phyloP scores from a whole-genome alignment of 2,329 filamentous ascomycete genomes.

The Penicillium frequentans region DNA sequence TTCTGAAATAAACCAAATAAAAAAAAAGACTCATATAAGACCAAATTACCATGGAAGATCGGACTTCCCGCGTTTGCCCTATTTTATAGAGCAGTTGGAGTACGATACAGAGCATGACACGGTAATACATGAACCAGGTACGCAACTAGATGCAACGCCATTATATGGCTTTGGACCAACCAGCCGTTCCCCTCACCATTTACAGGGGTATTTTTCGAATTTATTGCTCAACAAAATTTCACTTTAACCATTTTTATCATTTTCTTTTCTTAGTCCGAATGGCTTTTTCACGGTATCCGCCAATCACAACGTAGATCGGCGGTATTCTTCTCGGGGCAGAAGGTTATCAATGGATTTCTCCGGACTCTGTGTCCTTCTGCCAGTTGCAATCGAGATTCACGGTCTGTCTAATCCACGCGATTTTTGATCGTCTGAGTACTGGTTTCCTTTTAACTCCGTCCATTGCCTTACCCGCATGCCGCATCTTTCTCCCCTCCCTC shows the following conservation, averaged over 20 bases:
- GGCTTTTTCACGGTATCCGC: slow-evolving; percentile 16
- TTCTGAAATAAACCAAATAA: not conserved
- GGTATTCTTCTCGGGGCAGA: slow-evolving; percentile 18
- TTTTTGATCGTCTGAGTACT: slow-evolving; percentile 19
- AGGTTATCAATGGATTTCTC: slow-evolving; percentile 28
- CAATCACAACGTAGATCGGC: slow-evolving; percentile 18
- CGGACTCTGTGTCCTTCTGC: slow-evolving; percentile 20
- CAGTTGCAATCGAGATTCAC: slow-evolving; percentile 28
- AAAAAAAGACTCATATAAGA: not conserved
- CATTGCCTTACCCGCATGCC: slow-evolving; percentile 30
- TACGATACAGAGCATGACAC: not conserved
- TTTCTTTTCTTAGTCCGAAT: slow-evolving; percentile 17
- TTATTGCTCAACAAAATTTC: slow-evolving; percentile 3
- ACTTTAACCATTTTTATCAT: not conserved
- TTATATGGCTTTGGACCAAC: slow-evolving; percentile 32
- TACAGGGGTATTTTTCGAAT: slow-evolving; percentile 20
- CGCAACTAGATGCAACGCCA: slow-evolving; percentile 25
- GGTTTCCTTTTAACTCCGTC: slow-evolving; percentile 29
- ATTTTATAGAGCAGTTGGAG: not conserved
- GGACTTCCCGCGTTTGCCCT: slow-evolving; percentile 10
- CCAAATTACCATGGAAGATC: not conserved
- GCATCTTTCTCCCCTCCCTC: slow-evolving; percentile 18
- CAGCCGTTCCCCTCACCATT: slow-evolving; percentile 27
- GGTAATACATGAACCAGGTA: slow-evolving; percentile 20
- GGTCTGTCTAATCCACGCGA: slow-evolving; percentile 23